Evolutionary conservation across 164 flowering plant species (phyloP).

Genomic region (Echeveria elegans): DNA sequence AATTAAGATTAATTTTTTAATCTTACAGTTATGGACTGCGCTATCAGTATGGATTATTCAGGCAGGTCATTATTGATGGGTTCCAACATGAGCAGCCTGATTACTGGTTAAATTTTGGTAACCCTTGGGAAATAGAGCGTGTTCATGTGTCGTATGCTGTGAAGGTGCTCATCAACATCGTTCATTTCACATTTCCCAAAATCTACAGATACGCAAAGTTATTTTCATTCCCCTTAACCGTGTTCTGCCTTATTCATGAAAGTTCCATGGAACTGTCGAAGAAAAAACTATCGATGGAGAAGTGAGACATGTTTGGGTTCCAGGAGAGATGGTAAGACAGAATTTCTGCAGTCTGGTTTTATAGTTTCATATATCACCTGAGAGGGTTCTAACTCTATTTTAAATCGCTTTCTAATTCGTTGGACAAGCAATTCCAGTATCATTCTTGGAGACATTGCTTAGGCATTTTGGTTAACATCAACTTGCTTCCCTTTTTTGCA

Average conservation of each 20-base stretch:
- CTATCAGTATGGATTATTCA: conserved; percentile 50
- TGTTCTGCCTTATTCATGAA: conserved; percentile 9
- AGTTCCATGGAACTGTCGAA: conserved; percentile 53
- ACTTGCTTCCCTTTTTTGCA: conserved; percentile 12
- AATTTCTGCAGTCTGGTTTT: not conserved
- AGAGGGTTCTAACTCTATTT: not conserved
- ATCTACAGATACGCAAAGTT: not conserved
- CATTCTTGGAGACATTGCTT: not conserved
- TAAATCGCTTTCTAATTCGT: no score
- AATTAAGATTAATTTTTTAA: conserved; percentile 9
- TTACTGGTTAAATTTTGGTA: conserved; percentile 55
- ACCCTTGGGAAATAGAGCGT: conserved; percentile 61
- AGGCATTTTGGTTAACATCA: not conserved
- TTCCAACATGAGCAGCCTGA: conserved; percentile 58
- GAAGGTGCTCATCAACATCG: conserved; percentile 30
- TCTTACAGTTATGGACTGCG: conserved; percentile 48
- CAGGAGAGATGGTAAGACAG: conserved; percentile 40
- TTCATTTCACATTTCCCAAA: not conserved
- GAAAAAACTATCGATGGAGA: conserved; percentile 36
- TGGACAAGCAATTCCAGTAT: no score
- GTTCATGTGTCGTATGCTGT: conserved; percentile 46
- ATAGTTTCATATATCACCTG: not conserved
- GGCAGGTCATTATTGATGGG: conserved; percentile 48
- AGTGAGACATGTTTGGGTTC: conserved; percentile 40
- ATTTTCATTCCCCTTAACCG: not conserved